Evolutionary conservation across 2,329 filamentous ascomycete species (phyloP), one percentile per base, ranked within the genome.

Genomic region (Proliferodiscus dingleyae): DNA sequence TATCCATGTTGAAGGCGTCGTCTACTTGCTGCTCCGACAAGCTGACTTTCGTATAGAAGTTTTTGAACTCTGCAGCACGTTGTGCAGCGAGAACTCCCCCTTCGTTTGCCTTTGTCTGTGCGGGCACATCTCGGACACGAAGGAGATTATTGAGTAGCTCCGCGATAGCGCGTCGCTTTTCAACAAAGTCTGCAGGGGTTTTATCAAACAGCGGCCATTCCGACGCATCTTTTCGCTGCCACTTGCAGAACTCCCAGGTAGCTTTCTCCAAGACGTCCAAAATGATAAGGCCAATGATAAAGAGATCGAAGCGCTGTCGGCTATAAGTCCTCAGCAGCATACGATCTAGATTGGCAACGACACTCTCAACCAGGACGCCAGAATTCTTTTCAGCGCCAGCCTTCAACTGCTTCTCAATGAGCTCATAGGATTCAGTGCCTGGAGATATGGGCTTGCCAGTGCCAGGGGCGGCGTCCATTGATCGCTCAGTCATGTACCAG

Each of bases 171-270:
- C 76, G 73, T 13, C 80, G 80, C 53, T 83, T 79, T 45, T 74
- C 71, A 1, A 77, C 76, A 57, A 78, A 84, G 41, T 69, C 68
- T 40, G 68, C 66, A 0, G 80, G 80, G 6, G 75, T 73, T 47
- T 71, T 71, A 29, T 80, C 77, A 28, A 80, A 77, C 3, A 84
- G 68, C 3, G 81, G 81, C 80, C 80, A 84, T 10, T 60, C 54
- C 26, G 57, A 11, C 30, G 82, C 71, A 40, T 76, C 74, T 45
- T 78, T 73, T 59, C 83, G 77, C 55, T 83, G 79, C 79, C 80
- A 85, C 2, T 77, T 79, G 51, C 82, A 81, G 66, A 83, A 83
- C 1, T 78, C 75, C 81, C 80, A 85, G 0, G 80, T 83, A 0
- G 78, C 80, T 65, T 83, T 84, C 59, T 85, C 81, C 11, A 83